Evolutionary conservation across 176 grass and related monocot species (phyloP), one percentile per base, ranked within the genome.

Genomic region (Eragrostis nindensis): DNA sequence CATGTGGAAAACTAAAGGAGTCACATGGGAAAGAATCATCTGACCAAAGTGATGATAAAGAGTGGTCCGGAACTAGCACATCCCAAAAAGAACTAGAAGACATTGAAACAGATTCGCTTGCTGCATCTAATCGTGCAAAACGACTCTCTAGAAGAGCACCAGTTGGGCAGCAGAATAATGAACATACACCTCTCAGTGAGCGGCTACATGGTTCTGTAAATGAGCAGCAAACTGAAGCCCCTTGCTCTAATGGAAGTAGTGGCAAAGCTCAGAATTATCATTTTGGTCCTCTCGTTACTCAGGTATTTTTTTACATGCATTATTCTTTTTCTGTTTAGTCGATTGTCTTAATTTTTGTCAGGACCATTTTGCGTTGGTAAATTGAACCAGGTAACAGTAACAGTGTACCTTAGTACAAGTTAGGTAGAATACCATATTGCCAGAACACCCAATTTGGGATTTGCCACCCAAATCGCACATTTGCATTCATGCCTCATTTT

Each of bases 21-120:
- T 74, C 86, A 59, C 85, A 78, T 86, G 90, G 63, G 57, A 84
- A 93, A 82, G 75, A 52, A 84, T 83, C 81, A 70, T 89, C 88
- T 22, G 86, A 86, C 60, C 79, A 90, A 52, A 93, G 84, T 80
- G 88, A 93, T 82, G 90, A 95, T 27, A 61, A 61, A 90, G 96
- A 93, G 61, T 99, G 96, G 96, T 82, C 86, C 57, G 86, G 84
- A 70, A 22, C 49, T 52, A 79, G 62, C 47, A 53, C 46, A 79
- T 64, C 76, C 38, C 76, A 15, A 16, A 91, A 90, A 67, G 82
- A 32, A 56, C 42, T 54, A 47, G 62, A 87, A 84, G 89, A 68
- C 43, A 76, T 40, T 46, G 79, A 77, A 79, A 70, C 75, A 78
- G 82, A 73, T 61, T 69, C 78, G 44, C 55, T 69, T 62, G 36